Base-by-base conservation (phyloP, 768 basidiomycete genomes). In the Leccinum truebloodii region DNA sequence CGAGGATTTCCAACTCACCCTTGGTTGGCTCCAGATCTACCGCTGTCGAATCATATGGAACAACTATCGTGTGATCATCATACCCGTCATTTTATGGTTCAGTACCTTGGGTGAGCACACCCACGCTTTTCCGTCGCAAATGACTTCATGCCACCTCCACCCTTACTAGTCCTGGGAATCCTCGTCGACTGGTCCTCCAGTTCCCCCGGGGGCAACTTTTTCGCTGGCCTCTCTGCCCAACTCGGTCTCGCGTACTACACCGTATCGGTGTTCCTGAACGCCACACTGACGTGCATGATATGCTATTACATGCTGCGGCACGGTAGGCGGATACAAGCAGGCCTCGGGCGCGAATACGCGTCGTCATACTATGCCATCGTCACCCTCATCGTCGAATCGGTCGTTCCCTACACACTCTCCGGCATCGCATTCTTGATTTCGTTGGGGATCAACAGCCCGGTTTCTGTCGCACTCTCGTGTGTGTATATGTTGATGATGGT, bases 41-140 rank as follows among this genome's bases (percentile, higher is more conserved):
- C 79, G 78, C 28, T 77, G 76, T 65, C 73, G 62, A 41, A 61
- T 78, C 26, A 59, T 80, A 37, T 80, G 75, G 75, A 44, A 68
- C 32, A 64, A 37, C 39, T 24, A 60, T 53, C 35, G 30, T 6
- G 60, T 49, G 22, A 28, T 68, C 20, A 2, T 63, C 14, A 10
- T 63, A 14, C 72, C 72, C 26, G 12, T 52, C 26, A 24, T 64
- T 48, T n/a, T 75, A 16, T 73, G 71, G 73, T 0, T 67, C 13
- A 26, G 46, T 39, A 65, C 67, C 16, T 59, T 73, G 3, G 51
- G 71, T 73, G 37, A 59, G 68, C 3, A 20, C 34, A 44, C 37
- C 28, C 16, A 12, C 18, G 20, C 4, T 4, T n/a, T 44, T n/a
- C n/a, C 4, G 9, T 44, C 5, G 24, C 16, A 3, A 3, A 1